Conservation (phyloP, 305 asterid genomes). For the Ilex paraguariensis region DNA sequence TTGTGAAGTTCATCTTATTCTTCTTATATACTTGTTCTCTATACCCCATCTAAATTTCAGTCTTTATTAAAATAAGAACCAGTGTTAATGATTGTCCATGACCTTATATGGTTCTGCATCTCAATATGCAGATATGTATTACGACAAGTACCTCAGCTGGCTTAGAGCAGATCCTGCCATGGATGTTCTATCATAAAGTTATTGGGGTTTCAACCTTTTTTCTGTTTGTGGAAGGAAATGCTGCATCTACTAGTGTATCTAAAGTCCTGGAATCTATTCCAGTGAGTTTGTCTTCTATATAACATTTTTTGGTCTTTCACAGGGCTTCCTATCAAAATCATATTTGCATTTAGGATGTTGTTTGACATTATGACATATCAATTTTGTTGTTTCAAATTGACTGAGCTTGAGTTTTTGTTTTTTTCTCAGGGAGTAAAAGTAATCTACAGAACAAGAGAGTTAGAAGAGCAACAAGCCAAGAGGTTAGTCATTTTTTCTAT, state of each 20-base stretch:
- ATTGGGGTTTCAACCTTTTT: slow-evolving; percentile 70
- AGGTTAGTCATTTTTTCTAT: slow-evolving; percentile 36
- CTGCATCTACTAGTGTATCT: slow-evolving; percentile 65
- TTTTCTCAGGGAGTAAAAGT: slow-evolving; percentile 72
- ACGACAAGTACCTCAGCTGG: slow-evolving; percentile 75
- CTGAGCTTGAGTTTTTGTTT: slow-evolving; percentile 8
- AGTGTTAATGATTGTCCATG: background rate
- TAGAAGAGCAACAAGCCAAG: slow-evolving; percentile 83
- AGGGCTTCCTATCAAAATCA: background rate
- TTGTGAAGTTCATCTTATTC: too few relatives aligned
- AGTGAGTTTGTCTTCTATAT: slow-evolving; percentile 31
- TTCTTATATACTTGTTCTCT: too few relatives aligned
- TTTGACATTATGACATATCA: background rate
- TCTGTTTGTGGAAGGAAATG: slow-evolving; percentile 79
- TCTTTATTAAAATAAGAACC: too few relatives aligned
- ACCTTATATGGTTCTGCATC: slow-evolving; percentile 7
- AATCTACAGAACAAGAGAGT: slow-evolving; percentile 80
- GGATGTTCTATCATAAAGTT: slow-evolving; percentile 78
- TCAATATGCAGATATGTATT: slow-evolving; percentile 47
- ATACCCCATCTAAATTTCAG: too few relatives aligned
- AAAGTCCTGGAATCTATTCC: slow-evolving; percentile 71
- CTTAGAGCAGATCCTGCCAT: slow-evolving; percentile 71
- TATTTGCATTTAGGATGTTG: slow-evolving; percentile 2
- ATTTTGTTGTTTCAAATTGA: slow-evolving; percentile 11
- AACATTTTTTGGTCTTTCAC: slow-evolving; percentile 8